Evolutionary conservation across 2,329 filamentous ascomycete genomes (phyloP).

Genomic region (Talaromyces sp.): DNA sequence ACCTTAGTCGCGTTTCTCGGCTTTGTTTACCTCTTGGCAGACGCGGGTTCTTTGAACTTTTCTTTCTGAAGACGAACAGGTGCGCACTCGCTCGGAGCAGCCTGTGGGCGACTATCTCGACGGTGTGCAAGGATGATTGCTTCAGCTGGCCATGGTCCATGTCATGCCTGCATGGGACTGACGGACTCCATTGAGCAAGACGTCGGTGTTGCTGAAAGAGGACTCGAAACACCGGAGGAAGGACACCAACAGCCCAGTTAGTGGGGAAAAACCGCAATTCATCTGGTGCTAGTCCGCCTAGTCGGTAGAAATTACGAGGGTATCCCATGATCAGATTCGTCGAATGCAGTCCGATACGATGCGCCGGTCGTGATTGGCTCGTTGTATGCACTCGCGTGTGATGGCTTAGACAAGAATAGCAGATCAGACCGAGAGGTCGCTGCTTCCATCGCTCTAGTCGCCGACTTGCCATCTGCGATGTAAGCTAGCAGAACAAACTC

Average conservation of each 20-base stretch:
- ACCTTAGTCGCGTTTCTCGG: constrained; percentile 8
- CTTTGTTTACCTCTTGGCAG: constrained; percentile 17
- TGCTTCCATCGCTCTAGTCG: neutral
- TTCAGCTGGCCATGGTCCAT: constrained; percentile 4
- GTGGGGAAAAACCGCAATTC: constrained; percentile 1
- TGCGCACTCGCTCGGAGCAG: neutral
- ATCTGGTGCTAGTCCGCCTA: neutral
- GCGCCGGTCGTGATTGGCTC: neutral
- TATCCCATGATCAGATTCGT: neutral
- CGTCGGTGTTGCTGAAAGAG: neutral
- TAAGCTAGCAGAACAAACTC: neutral
- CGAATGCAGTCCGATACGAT: constrained; percentile 6
- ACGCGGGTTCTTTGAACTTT: neutral
- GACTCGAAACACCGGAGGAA: neutral
- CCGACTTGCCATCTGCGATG: too few relatives aligned
- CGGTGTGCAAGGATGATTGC: neutral
- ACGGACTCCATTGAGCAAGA: neutral
- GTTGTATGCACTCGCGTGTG: neutral
- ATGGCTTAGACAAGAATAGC: neutral
- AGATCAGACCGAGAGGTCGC: neutral
- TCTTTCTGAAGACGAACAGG: neutral
- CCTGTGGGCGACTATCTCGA: neutral
- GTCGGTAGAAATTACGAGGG: neutral
- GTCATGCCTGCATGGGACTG: neutral
- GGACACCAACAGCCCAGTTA: neutral